Conservation (phyloP, 768 basidiomycete species). For the Lactarius tabidus region DNA sequence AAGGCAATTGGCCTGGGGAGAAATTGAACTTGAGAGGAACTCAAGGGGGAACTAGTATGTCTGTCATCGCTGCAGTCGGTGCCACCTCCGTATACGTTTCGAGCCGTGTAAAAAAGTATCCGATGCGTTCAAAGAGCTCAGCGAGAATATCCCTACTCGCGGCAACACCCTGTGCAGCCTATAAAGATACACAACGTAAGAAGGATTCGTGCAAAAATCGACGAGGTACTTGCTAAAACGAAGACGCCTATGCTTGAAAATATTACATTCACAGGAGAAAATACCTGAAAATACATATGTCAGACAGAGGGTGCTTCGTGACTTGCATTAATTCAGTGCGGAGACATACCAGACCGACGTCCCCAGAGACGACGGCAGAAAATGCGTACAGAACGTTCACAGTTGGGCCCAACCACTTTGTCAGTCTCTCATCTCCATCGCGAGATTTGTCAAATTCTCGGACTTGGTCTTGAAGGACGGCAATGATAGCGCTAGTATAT, state of each 20-base stretch:
- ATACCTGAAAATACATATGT: too few relatives aligned
- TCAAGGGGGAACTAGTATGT: too few relatives aligned
- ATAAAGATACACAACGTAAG: not conserved
- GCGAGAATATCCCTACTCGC: not conserved
- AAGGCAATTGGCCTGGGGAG: constrained; percentile 8
- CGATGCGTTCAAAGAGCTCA: not conserved
- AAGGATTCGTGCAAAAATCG: too few relatives aligned
- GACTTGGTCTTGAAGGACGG: too few relatives aligned
- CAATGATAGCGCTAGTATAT: too few relatives aligned
- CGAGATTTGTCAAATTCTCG: too few relatives aligned
- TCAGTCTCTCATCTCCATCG: too few relatives aligned
- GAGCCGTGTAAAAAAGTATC: not conserved
- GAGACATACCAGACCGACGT: not conserved
- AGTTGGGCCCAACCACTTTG: too few relatives aligned
- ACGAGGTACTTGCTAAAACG: not conserved
- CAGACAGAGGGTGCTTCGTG: too few relatives aligned
- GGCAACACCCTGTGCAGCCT: not conserved
- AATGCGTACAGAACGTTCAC: too few relatives aligned
- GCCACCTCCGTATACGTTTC: not conserved
- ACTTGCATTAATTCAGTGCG: not conserved
- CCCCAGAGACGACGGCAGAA: not conserved
- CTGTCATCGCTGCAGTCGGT: not conserved
- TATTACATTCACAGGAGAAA: not conserved
- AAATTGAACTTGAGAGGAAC: not conserved
- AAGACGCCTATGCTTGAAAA: not conserved